Base-by-base conservation (phyloP, 192 early-diverging fungal species). In the Martensiomyces pterosporus region DNA sequence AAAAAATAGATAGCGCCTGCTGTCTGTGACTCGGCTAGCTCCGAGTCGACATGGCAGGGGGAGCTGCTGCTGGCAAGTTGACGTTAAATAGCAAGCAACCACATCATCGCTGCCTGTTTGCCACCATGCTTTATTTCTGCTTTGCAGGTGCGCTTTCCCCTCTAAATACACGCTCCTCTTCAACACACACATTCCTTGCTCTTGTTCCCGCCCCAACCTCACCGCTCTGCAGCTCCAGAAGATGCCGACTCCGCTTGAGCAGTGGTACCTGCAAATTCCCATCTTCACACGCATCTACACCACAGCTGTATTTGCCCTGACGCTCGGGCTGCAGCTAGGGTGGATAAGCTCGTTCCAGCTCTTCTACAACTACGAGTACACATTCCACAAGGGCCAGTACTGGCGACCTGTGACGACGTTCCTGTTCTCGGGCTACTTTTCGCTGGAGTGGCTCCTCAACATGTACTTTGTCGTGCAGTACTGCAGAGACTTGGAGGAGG, bases 381-480 rank as follows among this genome's bases (percentile, higher is more conserved):
- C 91, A 13, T 76, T 89, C 51, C 62, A 71, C 24, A 57, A 66
- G n/a, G 76, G 81, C 13, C 82, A 97, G 83, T 94, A 85, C 75
- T 95, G 93, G 93, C 78, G 97, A 14, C 75, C 95, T 19, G 24
- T 93, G 3, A 95, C 94, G 2, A 89, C 86, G 39, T 99, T 98
- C 55, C 62, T 99, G 49, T 99, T 91, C 57, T 90, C 93, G 79
- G 97, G 97, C 18, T 67, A 77, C 4, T 70, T 98, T 35, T 91
- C 90, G 8, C 62, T 99, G 15, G 90, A 98, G 60, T 94, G 92
- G 57, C 55, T 93, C 17, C 90, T 97, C 62, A 91, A 95, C 68
- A 85, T 96, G 80, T 99, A 90, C 57, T 86, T 89, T 70, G 60
- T 92, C 22, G 79, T 85, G 7, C 82, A 88, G 48, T 92, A 97